A percentile compares a stretch with the other conserved stretches of the same genome.
These are phyloP conservation scores for Cyberlindnera euphorbiiphila DNA, from an alignment of 805 yeast genomes.

Conservation along the genomic window DNA sequence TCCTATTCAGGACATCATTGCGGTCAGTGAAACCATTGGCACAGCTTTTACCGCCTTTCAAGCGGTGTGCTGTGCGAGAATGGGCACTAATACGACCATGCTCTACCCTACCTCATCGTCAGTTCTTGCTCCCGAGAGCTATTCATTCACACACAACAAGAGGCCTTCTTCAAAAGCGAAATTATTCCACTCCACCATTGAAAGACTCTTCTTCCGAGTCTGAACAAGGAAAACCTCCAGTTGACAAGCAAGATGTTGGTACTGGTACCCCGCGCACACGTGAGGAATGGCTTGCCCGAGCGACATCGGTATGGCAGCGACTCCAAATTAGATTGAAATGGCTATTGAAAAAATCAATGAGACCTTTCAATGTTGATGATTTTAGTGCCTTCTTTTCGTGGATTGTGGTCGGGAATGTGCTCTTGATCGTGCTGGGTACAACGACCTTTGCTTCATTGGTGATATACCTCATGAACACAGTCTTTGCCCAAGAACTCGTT, in stretches of 20 bases:
- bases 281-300: constrained; percentile 41
- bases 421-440: constrained; percentile 78
- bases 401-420: constrained; percentile 83
- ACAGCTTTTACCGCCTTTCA: too few relatives aligned
- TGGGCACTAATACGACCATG: too few relatives aligned
- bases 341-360: constrained; percentile 66
- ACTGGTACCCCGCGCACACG: constrained; percentile 27
- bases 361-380: constrained; percentile 92
- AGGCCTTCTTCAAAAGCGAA: too few relatives aligned
- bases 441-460: constrained; percentile 87
- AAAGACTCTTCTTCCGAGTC: too few relatives aligned
- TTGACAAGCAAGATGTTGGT: too few relatives aligned
- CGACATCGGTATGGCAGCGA: constrained; percentile 38
- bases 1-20: too few relatives aligned
- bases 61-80: too few relatives aligned
- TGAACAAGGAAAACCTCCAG: constrained; percentile 1
- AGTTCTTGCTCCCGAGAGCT: too few relatives aligned
- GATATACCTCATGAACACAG: constrained; percentile 63
- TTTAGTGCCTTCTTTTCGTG: constrained; percentile 87
- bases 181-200: too few relatives aligned
- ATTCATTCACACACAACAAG: too few relatives aligned
- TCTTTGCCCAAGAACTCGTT: constrained; percentile 62
- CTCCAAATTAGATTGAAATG: constrained; percentile 57
- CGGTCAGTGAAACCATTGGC: too few relatives aligned
- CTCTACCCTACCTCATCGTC: too few relatives aligned